Evolutionary conservation across 116 monocot species (phyloP).

Genomic region (Phalaenopsis hybrid): DNA sequence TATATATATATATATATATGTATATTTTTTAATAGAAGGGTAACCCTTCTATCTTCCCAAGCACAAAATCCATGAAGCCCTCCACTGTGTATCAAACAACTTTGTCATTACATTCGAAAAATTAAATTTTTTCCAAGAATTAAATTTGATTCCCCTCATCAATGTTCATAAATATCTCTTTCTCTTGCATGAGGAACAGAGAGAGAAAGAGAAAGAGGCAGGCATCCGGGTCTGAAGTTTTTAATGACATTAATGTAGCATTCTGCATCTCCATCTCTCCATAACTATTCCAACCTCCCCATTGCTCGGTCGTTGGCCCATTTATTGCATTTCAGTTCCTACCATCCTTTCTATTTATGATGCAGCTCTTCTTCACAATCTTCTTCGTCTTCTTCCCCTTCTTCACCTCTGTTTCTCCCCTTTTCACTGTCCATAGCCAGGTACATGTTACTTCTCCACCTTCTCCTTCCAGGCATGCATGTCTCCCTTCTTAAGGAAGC

Average conservation of each 20-base stretch:
- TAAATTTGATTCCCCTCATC: neutral
- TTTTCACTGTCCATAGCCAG: neutral
- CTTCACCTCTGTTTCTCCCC: no score
- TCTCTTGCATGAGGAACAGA: neutral
- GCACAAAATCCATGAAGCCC: neutral
- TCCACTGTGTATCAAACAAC: neutral
- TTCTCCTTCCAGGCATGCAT: neutral
- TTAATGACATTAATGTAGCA: slow-evolving; percentile 6
- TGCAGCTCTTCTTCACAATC: neutral
- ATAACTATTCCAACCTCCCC: slow-evolving; percentile 8
- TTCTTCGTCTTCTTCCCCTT: neutral
- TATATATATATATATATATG: no score
- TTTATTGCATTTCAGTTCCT: neutral
- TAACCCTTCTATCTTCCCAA: neutral
- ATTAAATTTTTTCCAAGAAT: neutral
- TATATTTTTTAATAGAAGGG: no score
- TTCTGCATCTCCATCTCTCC: slow-evolving; percentile 1
- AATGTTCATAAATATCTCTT: neutral
- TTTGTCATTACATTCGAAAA: slow-evolving; percentile 1
- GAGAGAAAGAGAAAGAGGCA: neutral
- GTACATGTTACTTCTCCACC: neutral
- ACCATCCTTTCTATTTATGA: slow-evolving; percentile 10
- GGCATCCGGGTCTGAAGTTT: slow-evolving; percentile 10
- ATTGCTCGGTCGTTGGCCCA: slow-evolving; percentile 9
- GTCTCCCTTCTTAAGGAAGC: slow-evolving; percentile 3